These are phyloP conservation scores for Pleurotus platypus DNA, from an alignment of 768 basidiomycete genomes.

Conservation along the genomic window DNA sequence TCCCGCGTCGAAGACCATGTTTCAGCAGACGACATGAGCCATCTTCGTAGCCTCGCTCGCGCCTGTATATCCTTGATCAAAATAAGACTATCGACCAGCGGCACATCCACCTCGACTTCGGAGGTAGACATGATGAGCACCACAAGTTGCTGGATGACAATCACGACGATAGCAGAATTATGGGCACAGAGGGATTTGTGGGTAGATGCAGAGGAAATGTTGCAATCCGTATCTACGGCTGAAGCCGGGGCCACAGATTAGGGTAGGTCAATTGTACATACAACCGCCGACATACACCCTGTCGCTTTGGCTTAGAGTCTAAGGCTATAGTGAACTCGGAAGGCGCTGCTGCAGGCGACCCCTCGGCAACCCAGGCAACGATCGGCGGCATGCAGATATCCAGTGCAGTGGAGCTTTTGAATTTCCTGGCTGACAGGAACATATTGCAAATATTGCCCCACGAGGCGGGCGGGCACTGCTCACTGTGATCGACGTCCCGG, in stretches of 20 bases:
- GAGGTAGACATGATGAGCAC: conserved; percentile 22
- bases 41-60: conserved; percentile 72
- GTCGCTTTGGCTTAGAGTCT: too few species aligned
- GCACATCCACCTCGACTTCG: not conserved
- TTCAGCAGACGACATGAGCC: conserved; percentile 72
- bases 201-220: conserved; percentile 64
- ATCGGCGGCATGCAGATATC: too few species aligned
- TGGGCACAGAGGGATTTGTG: conserved; percentile 85
- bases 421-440: too few species aligned
- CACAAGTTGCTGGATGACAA: conserved; percentile 73
- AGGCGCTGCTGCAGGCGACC: too few species aligned
- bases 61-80: conserved; percentile 58
- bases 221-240: conserved; percentile 23
- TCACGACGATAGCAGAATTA: conserved; percentile 56
- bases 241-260: too few species aligned
- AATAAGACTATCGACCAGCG: conserved; percentile 15
- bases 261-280: too few species aligned
- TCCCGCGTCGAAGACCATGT: conserved; percentile 65
- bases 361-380: too few species aligned
- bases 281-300: too few species aligned
- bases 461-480: too few species aligned
- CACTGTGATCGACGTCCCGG: too few species aligned
- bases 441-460: too few species aligned
- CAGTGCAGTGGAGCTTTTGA: not conserved
- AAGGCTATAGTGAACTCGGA: too few species aligned